Conservation (phyloP, 768 basidiomycete species). For the Amanita fuliginea region DNA sequence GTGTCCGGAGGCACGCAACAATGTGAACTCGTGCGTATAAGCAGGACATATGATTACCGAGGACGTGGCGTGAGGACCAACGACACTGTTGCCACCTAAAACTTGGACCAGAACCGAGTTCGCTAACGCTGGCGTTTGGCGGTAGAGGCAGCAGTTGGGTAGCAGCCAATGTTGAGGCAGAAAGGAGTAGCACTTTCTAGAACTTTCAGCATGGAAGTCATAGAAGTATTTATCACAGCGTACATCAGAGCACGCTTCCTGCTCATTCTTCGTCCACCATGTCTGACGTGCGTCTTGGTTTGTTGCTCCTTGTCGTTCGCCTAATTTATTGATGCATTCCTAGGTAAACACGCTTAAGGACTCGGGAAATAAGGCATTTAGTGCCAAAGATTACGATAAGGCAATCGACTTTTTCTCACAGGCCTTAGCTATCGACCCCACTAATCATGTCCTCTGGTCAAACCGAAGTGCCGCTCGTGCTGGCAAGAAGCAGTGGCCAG, state of each 20-base stretch:
- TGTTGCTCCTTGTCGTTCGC: not conserved
- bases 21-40: not conserved
- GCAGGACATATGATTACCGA: not conserved
- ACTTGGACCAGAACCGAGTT: not conserved
- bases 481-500: constrained; percentile 70
- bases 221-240: constrained; percentile 1
- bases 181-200: constrained; percentile 18
- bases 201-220: constrained; percentile 9
- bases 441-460: constrained; percentile 84
- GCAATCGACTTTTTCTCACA: constrained; percentile 77
- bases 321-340: not conserved
- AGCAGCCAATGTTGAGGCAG: constrained; percentile 16
- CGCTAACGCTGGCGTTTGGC: not conserved
- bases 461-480: constrained; percentile 87
- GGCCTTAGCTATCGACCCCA: constrained; percentile 73
- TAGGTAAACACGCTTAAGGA: constrained; percentile 66
- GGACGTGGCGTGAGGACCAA: constrained; percentile 5
- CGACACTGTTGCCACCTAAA: not conserved
- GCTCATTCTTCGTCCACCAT: constrained; percentile 14
- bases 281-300: constrained; percentile 25
- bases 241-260: constrained; percentile 9
- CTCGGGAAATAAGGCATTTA: constrained; percentile 91
- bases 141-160: constrained; percentile 6
- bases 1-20: not conserved
- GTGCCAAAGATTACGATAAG: constrained; percentile 83